Evolutionary conservation across 2,329 filamentous ascomycete genomes (phyloP).

Genomic region (Incumbomyces delicatus): DNA sequence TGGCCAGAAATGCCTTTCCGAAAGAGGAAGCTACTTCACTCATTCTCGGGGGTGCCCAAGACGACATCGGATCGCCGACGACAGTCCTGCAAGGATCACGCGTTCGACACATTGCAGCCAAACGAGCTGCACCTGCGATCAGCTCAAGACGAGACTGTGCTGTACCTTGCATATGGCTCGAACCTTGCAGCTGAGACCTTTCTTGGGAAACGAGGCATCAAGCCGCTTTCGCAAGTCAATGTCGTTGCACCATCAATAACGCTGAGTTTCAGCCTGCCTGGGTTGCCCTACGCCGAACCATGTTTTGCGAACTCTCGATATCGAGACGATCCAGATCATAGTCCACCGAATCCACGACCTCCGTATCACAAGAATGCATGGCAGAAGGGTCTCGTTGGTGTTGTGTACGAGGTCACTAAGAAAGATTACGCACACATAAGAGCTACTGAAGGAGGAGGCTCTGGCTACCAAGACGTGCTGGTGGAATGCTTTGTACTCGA

Average conservation of each 20-base stretch:
- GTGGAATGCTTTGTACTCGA: constrained; percentile 67
- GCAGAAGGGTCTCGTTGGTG: constrained; percentile 77
- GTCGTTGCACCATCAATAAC: constrained; percentile 70
- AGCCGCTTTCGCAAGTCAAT: constrained; percentile 68
- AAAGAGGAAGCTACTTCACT: constrained; percentile 4
- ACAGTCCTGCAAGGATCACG: background rate
- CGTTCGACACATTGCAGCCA: background rate
- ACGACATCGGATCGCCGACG: constrained; percentile 1
- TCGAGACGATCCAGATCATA: constrained; percentile 35
- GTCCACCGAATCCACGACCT: constrained; percentile 19
- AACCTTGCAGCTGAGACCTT: constrained; percentile 78
- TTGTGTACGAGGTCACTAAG: constrained; percentile 87
- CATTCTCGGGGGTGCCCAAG: background rate
- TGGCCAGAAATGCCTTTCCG: too few species aligned
- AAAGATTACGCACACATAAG: constrained; percentile 79
- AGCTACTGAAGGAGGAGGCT: constrained; percentile 78
- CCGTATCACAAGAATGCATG: constrained; percentile 51
- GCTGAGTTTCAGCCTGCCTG: constrained; percentile 76
- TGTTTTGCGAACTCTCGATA: constrained; percentile 78
- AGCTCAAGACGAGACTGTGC: constrained; percentile 41
- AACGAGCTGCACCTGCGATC: background rate
- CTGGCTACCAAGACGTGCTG: constrained; percentile 72
- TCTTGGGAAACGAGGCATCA: constrained; percentile 64
- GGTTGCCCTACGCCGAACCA: constrained; percentile 76
- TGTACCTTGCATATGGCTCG: constrained; percentile 85